These are phyloP conservation scores for Tetracladium maxilliforme DNA, from an alignment of 2,329 filamentous ascomycete genomes.

Conservation along the genomic window DNA sequence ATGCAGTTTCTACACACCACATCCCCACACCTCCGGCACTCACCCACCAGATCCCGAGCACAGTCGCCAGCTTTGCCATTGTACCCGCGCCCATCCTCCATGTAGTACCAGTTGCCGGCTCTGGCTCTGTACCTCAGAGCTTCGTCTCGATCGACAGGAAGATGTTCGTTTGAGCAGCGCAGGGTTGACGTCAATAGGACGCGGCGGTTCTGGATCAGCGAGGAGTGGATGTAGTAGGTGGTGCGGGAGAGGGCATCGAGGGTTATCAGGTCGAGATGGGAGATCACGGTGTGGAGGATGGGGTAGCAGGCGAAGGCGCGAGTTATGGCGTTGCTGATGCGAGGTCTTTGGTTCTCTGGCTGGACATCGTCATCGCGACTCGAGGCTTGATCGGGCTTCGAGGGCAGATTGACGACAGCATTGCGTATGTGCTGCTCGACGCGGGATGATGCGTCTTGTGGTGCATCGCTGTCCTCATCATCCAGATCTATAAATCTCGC, in stretches of 20 bases:
- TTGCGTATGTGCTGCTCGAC: too few relatives aligned
- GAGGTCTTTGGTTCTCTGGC: too few relatives aligned
- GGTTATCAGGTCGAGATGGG: conserved; percentile 72
- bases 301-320: too few relatives aligned
- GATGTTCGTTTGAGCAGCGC: conserved; percentile 60
- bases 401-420: too few relatives aligned
- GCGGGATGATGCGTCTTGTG: too few relatives aligned
- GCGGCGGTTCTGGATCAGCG: conserved; percentile 63
- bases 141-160: conserved; percentile 37
- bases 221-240: conserved; percentile 65
- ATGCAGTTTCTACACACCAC: conserved; percentile 88
- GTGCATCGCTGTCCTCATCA: too few relatives aligned
- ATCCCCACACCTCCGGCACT: conserved; percentile 63
- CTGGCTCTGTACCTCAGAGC: conserved; percentile 41
- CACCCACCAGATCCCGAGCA: conserved; percentile 74
- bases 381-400: too few relatives aligned
- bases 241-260: conserved; percentile 72
- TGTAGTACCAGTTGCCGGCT: conserved; percentile 43
- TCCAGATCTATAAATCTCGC: too few relatives aligned
- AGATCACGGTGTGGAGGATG: too few relatives aligned
- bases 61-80: conserved; percentile 63
- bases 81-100: conserved; percentile 34
- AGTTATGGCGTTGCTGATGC: too few relatives aligned
- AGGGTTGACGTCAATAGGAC: conserved; percentile 63
- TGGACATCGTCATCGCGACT: too few relatives aligned